Base-by-base conservation (phyloP, 805 yeast species). In the Teunomyces funiuensis region DNA sequence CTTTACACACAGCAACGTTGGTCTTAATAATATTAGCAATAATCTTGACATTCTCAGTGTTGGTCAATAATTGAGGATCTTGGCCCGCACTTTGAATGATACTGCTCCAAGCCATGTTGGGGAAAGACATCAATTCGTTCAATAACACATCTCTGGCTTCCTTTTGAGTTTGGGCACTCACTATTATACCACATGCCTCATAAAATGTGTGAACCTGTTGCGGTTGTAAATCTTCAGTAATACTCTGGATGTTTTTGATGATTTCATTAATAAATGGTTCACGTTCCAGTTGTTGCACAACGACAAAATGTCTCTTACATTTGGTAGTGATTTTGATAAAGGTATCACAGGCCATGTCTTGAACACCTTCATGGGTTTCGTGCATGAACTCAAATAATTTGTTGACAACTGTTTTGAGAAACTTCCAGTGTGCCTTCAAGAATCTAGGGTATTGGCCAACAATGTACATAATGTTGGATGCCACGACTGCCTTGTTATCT, bases 321-420 rank as follows among this genome's bases (percentile, higher is more conserved):
- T 93, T 93, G 52, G 80, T 83, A 16, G 96, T 88, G 63, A 93
- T 93, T 65, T 93, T 93, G 60, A 91, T 91, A 61, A 93, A 93
- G 0, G 99, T 93, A 65, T 93, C 99, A 73, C 99, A 93, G 6
- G 99, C 99, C 99, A 93, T 93, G 66, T 93, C 99, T 70, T 93
- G 99, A 47, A 93, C 99, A 71, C 99, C 99, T 66, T 91, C 99
- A 66, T 93, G 99, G n/a, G 97, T 89, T 74, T 93, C 99, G 71
- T 93, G 98, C 99, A 93, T 93, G 59, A 93, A 93, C 65, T 93
- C 99, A 65, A 93, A 93, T 55, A 93, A 76, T 65, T 93, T 93
- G 67, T 88, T 84, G 46, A 93, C 91, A 33, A 93, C 99, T 0
- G 98, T 93, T 64, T 90, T 91, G 61, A 93, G 71, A 56, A 93